Evolutionary conservation across 257 asterid genomes (phyloP).

Genomic region (Cinchona pubescens): DNA sequence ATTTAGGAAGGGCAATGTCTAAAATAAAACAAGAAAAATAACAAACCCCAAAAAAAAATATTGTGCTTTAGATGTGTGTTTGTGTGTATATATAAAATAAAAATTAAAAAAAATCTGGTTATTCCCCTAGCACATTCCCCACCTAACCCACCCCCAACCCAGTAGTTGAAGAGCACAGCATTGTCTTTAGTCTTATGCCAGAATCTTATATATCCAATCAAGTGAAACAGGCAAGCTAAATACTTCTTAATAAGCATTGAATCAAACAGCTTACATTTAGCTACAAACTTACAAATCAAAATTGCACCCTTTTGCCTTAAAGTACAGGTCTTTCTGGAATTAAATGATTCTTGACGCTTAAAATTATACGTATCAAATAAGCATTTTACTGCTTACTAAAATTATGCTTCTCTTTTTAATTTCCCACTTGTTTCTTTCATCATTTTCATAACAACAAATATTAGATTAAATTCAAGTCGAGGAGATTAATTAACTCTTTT

Average conservation of each 20-base stretch:
- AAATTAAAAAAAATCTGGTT: not conserved
- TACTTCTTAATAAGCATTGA: not conserved
- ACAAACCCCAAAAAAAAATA: not conserved
- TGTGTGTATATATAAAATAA: no score
- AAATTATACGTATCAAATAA: not conserved
- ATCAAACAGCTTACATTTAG: constrained; percentile 6
- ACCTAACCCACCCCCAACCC: not conserved
- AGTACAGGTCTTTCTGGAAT: not conserved
- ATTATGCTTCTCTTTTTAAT: not conserved
- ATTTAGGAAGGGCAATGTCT: not conserved
- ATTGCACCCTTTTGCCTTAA: not conserved
- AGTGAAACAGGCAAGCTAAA: not conserved
- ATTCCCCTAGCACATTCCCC: not conserved
- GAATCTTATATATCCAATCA: no score
- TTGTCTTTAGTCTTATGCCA: not conserved
- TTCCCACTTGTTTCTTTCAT: not conserved
- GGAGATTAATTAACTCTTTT: not conserved
- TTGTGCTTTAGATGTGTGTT: not conserved
- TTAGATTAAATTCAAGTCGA: not conserved
- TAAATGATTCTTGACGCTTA: not conserved
- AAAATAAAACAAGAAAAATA: not conserved
- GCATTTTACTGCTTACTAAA: not conserved
- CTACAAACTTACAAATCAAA: no score
- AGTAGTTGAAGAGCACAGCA: not conserved
- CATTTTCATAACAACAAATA: not conserved